phyloP scores from a whole-genome alignment of 2,329 filamentous ascomycete genomes.

The Immersiporthe knoxdaviesiana region DNA sequence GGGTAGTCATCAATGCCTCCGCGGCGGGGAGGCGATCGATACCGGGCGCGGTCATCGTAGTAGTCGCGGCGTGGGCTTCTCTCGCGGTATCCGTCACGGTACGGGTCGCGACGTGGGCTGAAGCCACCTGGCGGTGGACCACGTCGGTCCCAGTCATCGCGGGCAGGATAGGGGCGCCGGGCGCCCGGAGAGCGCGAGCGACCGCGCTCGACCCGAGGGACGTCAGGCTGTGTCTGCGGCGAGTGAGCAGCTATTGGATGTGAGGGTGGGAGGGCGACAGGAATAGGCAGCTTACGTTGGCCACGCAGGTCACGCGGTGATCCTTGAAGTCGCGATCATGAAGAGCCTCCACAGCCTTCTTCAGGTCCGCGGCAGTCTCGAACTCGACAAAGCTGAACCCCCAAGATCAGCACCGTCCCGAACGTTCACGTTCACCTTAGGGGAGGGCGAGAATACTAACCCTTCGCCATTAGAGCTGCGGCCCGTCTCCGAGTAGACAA shows the following conservation, averaged over 20 bases:
- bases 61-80: constrained; percentile 85
- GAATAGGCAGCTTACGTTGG: constrained; percentile 73
- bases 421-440: not conserved
- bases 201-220: constrained; percentile 70
- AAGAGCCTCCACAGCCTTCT: constrained; percentile 91
- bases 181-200: constrained; percentile 77
- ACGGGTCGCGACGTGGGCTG: constrained; percentile 72
- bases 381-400: constrained; percentile 87
- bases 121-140: constrained; percentile 77
- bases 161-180: constrained; percentile 68
- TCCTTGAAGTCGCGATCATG: constrained; percentile 94
- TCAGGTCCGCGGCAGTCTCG: constrained; percentile 87
- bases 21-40: constrained; percentile 79
- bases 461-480: constrained; percentile 91
- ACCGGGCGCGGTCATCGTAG: constrained; percentile 79
- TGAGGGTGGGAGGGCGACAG: constrained; percentile 28
- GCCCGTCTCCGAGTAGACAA: constrained; percentile 96
- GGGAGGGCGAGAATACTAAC: constrained; percentile 58
- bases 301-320: constrained; percentile 78
- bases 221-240: constrained; percentile 75
- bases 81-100: constrained; percentile 80
- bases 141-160: constrained; percentile 84
- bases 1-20: constrained; percentile 76
- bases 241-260: constrained; percentile 27
- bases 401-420: constrained; percentile 25